Conservation (phyloP, 2,329 filamentous ascomycete species). For the Ophioceras dolichostomum region DNA sequence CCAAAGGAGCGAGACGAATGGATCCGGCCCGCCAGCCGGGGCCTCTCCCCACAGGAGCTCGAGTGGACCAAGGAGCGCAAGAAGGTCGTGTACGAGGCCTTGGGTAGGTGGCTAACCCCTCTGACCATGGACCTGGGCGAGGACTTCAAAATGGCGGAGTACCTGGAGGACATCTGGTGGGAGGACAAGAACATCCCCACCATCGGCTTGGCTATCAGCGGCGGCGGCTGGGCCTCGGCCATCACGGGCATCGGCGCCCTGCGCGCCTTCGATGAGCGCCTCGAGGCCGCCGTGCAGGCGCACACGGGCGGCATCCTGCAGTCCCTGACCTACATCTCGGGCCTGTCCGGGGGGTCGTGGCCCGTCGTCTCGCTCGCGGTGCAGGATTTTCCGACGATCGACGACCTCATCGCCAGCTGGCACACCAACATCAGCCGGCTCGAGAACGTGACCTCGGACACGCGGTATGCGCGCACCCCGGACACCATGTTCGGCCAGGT, state of each 20-base stretch:
- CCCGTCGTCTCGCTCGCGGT: not conserved
- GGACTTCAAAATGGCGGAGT: not conserved
- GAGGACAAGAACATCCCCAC: too few relatives aligned
- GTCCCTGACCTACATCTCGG: not conserved
- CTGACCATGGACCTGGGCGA: not conserved
- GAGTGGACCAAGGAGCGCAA: not conserved
- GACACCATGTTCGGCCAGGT: not conserved
- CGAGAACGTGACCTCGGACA: not conserved
- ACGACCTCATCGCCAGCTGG: not conserved
- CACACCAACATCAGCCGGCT: not conserved
- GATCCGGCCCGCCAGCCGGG: not conserved
- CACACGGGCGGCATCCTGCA: not conserved
- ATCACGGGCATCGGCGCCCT: not conserved
- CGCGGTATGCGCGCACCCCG: not conserved
- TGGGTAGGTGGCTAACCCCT: not conserved
- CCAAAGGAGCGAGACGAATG: not conserved
- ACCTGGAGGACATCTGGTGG: not conserved
- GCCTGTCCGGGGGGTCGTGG: not conserved
- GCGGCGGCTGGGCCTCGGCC: not conserved
- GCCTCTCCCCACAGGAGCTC: not conserved
- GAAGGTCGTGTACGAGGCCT: not conserved
- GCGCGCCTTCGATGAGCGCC: not conserved
- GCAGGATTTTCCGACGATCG: not conserved
- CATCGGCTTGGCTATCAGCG: not conserved
- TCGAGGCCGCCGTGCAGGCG: not conserved